Conservation (phyloP, 2,329 filamentous ascomycete genomes). For the Coleophoma crateriformis region DNA sequence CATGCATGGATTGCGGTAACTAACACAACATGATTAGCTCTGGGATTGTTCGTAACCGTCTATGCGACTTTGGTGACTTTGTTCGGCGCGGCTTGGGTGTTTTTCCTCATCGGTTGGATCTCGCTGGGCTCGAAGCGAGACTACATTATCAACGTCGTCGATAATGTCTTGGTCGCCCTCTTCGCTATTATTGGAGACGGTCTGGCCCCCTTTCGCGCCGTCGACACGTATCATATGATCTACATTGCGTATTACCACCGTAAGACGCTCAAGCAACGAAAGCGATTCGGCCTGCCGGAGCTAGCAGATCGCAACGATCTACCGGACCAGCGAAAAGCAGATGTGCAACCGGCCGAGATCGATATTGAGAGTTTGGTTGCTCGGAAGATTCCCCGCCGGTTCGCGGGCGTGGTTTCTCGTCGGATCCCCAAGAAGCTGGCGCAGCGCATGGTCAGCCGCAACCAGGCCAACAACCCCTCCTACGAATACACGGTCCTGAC, state of each 20-base stretch:
- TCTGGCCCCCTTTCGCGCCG: conserved; percentile 65
- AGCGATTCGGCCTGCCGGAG: conserved; percentile 54
- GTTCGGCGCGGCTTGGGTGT: conserved; percentile 80
- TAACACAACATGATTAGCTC: conserved; percentile 34
- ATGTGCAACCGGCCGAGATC: conserved; percentile 30
- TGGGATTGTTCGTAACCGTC: conserved; percentile 76
- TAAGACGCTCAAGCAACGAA: conserved; percentile 41
- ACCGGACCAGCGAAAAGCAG: conserved; percentile 36
- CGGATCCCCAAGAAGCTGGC: conserved; percentile 16
- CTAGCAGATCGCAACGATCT: conserved; percentile 49
- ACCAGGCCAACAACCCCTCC: conserved; percentile 11
- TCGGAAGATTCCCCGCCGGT: conserved; percentile 10
- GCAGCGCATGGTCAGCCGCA: conserved; percentile 10
- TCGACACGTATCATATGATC: conserved; percentile 85
- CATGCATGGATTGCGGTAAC: too few relatives aligned
- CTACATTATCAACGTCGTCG: conserved; percentile 64
- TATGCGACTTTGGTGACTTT: conserved; percentile 81
- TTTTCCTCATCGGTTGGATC: conserved; percentile 87
- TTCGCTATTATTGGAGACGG: conserved; percentile 67
- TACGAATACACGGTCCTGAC: conserved; percentile 58
- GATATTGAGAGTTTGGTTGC: conserved; percentile 29
- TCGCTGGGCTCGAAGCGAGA: conserved; percentile 68
- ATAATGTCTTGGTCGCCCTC: conserved; percentile 63
- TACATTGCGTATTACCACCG: conserved; percentile 65
- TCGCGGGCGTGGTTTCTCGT: conserved; percentile 14